phyloP scores from a whole-genome alignment of 2,329 filamentous ascomycete species.

The Pseudogymnoascus sp. region DNA sequence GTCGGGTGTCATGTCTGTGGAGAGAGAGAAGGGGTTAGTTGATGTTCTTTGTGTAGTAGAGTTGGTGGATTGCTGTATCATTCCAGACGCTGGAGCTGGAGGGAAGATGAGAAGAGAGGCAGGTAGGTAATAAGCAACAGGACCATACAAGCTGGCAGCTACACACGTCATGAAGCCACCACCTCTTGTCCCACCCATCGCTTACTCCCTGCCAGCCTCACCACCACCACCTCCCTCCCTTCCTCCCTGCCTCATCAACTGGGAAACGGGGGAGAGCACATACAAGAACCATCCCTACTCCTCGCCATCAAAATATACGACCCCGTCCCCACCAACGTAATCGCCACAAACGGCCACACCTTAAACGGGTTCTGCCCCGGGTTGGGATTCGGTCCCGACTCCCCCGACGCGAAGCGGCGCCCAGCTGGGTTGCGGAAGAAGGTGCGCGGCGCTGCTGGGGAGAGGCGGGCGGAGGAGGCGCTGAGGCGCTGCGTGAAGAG shows the following conservation, averaged over 20 bases:
- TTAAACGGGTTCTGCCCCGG: constrained; percentile 29
- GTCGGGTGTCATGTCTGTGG: constrained; percentile 34
- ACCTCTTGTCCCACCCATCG: not conserved
- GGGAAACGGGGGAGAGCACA: not conserved
- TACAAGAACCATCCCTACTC: constrained; percentile 32
- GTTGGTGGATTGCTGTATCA: not conserved
- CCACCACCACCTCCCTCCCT: not conserved
- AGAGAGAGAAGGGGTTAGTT: constrained; percentile 13
- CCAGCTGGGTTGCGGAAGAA: not conserved
- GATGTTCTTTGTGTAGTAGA: not conserved
- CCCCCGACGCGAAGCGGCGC: constrained; percentile 25
- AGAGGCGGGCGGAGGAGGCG: not conserved
- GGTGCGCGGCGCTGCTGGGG: not conserved
- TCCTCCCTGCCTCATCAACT: no score
- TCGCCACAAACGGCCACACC: constrained; percentile 32
- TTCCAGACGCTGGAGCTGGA: not conserved
- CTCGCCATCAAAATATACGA: constrained; percentile 45
- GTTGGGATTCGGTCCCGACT: constrained; percentile 23
- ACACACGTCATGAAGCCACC: not conserved
- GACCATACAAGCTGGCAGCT: not conserved
- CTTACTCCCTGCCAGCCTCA: not conserved
- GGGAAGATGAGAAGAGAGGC: not conserved
- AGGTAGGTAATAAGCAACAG: not conserved
- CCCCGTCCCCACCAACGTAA: constrained; percentile 41
- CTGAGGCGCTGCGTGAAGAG: not conserved